Evolutionary conservation across 371 early-diverging fungal species (phyloP), one percentile per base, ranked within the genome.

Genomic region (Nematocida homosporus): DNA sequence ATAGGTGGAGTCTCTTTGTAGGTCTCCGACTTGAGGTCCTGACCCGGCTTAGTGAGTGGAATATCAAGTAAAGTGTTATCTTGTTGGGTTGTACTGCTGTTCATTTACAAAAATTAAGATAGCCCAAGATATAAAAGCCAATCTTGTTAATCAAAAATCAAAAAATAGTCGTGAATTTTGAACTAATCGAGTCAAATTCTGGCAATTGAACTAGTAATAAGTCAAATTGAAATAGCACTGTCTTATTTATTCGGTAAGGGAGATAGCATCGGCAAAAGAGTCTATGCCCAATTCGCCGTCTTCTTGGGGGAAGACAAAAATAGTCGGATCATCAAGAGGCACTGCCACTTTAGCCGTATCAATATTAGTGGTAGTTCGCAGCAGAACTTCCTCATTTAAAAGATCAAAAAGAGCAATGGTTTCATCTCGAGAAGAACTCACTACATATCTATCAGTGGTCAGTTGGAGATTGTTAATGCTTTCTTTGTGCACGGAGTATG

Each of bases 241-340:
- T 13, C 23, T n/a, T 5, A 35, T 66, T 51, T 66, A 66, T 51
- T 66, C 66, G 25, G 34, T 35, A 50, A 48, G 47, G 48, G 54
- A 51, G 25, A 72, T 6, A 25, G 50, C 69, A 20, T 69, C 69
- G 47, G 41, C 63, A 29, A 69, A 69, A n/a, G 47, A 30, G 13
- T 63, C 60, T 8, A 42, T 18, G 0, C 32, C 42, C 25, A 72
- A 20, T n/a, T 72, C 75, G 3, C 40, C 75, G 25, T 72, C 75
- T 10, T 72, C 29, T 10, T 10, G 40, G 5, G 75, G 47, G 30
- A 35, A 72, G 30, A 35, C 52, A 34, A 40, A 72, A 16, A 72
- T 18, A 2, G n/a, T 32, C 5, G 29, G 10, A 0, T 23, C 54
- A 34, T 72, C 75, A n/a, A 2, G 18, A 18, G 75, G 37, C 5